Base-by-base conservation (phyloP, 2,329 filamentous ascomycete species). In the Chlorencoelia australis region DNA sequence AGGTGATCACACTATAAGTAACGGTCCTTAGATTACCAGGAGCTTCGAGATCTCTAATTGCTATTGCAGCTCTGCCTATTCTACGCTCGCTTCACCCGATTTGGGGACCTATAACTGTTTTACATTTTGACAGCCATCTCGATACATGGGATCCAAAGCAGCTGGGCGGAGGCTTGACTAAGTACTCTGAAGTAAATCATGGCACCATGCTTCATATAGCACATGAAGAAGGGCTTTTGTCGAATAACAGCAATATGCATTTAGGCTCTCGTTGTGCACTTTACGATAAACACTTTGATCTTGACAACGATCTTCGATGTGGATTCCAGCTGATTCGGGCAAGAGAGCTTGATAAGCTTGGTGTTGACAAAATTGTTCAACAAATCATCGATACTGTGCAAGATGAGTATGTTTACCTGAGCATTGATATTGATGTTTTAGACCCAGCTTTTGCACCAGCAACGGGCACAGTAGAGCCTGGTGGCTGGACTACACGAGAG, bases 151-250 rank as follows among this genome's bases (percentile, higher is more conserved):
- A 55, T 33, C 52, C 53, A 0, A 45, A 44, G 29, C 43, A 50
- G 24, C 51, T 54, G 9, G 52, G 51, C 9, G 53, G 52, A 6
- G 51, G 51, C 0, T 7, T 52, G 3, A 46, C 51, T 0, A 53
- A 55, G 13, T 48, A 55, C 18, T 39, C 51, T 3, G 48, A 51
- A 28, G 41, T 56, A 9, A 55, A 55, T 20, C 54, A 56, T 28
- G 54, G 54, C 2, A 55, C 54, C 1, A 54, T 56, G 47, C 41
- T 56, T 7, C 53, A 55, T 26, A 53, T 55, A n/a, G 54, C 54
- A 7, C 52, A 55, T 15, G 51, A 56, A 33, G 54, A 56, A 42
- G 53, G 52, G 3, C 38, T 55, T 4, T 37, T 55, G 4, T 52
- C 51, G 2, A 51, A 52, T 26, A 28, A 52, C 20, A 50, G 49